Evolutionary conservation across 2,329 filamentous ascomycete genomes (phyloP).

Genomic region (Fonsecaea erecta): DNA sequence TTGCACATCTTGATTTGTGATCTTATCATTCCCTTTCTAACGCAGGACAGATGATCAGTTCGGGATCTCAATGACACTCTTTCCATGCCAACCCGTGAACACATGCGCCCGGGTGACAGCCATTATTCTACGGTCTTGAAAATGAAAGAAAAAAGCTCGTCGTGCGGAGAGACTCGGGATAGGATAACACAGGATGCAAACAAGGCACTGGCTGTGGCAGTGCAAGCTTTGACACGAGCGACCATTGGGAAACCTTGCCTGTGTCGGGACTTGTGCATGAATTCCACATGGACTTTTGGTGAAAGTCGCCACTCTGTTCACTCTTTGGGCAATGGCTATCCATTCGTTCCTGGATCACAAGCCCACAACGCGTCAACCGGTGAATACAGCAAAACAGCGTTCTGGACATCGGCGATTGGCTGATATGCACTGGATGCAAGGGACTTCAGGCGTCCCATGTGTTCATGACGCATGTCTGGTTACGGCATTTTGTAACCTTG

Average conservation of each 20-base stretch:
- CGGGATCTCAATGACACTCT: neutral
- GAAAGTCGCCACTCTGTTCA: neutral
- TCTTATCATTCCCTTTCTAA: neutral
- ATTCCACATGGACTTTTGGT: conserved; percentile 1
- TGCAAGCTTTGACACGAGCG: neutral
- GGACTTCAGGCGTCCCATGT: neutral
- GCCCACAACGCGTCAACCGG: neutral
- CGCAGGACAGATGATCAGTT: neutral
- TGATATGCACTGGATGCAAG: neutral
- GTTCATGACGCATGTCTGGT: neutral
- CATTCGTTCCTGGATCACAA: neutral
- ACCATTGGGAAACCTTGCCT: neutral
- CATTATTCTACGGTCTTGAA: neutral
- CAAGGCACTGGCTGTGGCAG: neutral
- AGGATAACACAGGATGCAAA: neutral
- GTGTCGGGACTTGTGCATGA: neutral
- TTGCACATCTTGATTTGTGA: neutral
- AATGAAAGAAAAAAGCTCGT: neutral
- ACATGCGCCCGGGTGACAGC: neutral
- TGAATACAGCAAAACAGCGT: neutral
- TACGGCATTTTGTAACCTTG: neutral
- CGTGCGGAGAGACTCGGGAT: neutral
- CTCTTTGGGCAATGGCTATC: neutral
- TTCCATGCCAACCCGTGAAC: neutral
- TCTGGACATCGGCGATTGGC: neutral